A percentile compares a stretch with the other conserved stretches of the same genome.
phyloP scores from a whole-genome alignment of 176 grass and related monocot species.

The Aegilops speltoides region DNA sequence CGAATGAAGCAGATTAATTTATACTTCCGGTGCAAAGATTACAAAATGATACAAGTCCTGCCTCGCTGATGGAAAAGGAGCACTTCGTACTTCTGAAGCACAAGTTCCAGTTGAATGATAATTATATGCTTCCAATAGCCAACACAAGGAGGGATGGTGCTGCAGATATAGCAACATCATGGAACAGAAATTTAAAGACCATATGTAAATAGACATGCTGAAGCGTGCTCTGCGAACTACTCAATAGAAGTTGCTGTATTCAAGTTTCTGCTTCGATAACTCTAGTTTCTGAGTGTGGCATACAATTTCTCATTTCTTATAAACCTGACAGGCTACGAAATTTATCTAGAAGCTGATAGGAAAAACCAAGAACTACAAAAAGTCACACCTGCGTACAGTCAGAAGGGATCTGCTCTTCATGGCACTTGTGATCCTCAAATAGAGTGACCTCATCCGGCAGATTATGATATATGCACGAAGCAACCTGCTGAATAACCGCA shows the following conservation, averaged over 20 bases:
- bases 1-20: neutral
- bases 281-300: neutral
- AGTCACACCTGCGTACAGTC: conserved; percentile 70
- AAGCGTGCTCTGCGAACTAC: neutral
- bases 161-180: conserved; percentile 8
- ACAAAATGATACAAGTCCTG: conserved; percentile 11
- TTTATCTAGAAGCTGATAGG: conserved; percentile 18
- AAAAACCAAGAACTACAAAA: neutral
- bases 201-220: conserved; percentile 23
- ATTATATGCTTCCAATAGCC: conserved; percentile 10
- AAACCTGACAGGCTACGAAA: neutral
- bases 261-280: neutral
- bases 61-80: neutral
- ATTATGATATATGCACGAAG: conserved; percentile 85
- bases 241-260: neutral
- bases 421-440: conserved; percentile 87
- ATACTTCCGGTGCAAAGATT: conserved; percentile 7
- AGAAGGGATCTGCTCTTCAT: conserved; percentile 75
- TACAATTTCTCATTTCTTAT: neutral
- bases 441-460: conserved; percentile 59
- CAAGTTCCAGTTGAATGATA: conserved; percentile 8
- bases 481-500: conserved; percentile 60
- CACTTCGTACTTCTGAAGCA: neutral
- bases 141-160: neutral
- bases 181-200: neutral